Evolutionary conservation across 805 yeast species (phyloP).

Genomic region (Geotrichum ghanense): DNA sequence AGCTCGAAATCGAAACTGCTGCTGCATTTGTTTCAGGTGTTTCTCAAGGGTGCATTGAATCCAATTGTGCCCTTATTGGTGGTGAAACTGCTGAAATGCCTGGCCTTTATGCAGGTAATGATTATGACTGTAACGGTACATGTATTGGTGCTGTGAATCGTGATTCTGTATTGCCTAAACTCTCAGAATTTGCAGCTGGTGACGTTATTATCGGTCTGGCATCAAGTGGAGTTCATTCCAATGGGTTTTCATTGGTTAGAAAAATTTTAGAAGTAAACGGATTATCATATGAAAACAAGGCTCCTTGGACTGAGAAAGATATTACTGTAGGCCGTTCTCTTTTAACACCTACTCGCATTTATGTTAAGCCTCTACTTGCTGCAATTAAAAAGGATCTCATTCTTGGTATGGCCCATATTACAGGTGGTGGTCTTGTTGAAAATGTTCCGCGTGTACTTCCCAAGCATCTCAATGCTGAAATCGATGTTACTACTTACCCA

Average conservation of each 20-base stretch:
- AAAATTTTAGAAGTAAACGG: slow-evolving; percentile 74
- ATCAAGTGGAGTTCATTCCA: slow-evolving; percentile 92
- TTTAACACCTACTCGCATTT: slow-evolving; percentile 83
- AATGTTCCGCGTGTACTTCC: slow-evolving; percentile 95
- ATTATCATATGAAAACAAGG: slow-evolving; percentile 56
- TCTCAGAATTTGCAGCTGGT: slow-evolving; percentile 59
- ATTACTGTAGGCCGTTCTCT: slow-evolving; percentile 77
- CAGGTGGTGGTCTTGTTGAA: slow-evolving; percentile 97
- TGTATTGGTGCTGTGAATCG: slow-evolving; percentile 94
- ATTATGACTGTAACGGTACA: slow-evolving; percentile 97
- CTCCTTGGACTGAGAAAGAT: slow-evolving; percentile 69
- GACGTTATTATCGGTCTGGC: slow-evolving; percentile 77
- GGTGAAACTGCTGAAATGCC: slow-evolving; percentile 99
- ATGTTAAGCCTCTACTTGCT: slow-evolving; percentile 81
- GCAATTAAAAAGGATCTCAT: slow-evolving; percentile 56
- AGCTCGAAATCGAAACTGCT: slow-evolving; percentile 73
- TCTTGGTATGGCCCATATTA: slow-evolving; percentile 89
- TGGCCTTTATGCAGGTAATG: slow-evolving; percentile 91
- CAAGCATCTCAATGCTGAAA: slow-evolving; percentile 58
- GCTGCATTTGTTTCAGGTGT: slow-evolving; percentile 89
- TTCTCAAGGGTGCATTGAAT: slow-evolving; percentile 86
- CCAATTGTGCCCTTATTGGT: slow-evolving; percentile 97
- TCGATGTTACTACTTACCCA: slow-evolving; percentile 72
- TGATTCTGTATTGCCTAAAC: slow-evolving; percentile 59
- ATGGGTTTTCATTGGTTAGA: slow-evolving; percentile 91